Evolutionary conservation across 176 grass and related monocot genomes (phyloP).

Genomic region (Carex kokanica): DNA sequence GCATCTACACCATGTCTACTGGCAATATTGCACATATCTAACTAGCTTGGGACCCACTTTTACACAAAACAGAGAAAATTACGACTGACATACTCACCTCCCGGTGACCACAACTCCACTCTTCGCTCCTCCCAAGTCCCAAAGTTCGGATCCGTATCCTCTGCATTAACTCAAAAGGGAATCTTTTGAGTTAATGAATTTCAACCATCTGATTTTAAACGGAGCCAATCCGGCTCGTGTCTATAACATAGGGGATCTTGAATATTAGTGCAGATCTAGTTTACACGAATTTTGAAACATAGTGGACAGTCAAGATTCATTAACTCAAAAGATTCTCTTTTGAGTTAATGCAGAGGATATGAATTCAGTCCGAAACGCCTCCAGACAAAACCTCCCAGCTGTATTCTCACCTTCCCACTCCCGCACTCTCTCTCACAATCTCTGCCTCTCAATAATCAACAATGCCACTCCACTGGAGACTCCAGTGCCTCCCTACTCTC

Average conservation of each 20-base stretch:
- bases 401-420: conserved; percentile 7
- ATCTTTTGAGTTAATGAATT: too few relatives aligned
- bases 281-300: too few relatives aligned
- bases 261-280: too few relatives aligned
- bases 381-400: conserved; percentile 27
- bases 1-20: background rate
- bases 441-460: background rate
- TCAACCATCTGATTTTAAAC: too few relatives aligned
- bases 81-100: background rate
- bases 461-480: conserved; percentile 30
- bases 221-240: too few relatives aligned
- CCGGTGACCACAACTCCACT: conserved; percentile 14
- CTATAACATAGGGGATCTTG: too few relatives aligned
- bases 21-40: background rate
- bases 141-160: too few relatives aligned
- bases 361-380: conserved; percentile 18
- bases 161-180: too few relatives aligned
- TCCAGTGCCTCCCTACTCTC: background rate
- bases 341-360: too few relatives aligned
- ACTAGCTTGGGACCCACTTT: background rate
- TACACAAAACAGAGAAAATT: background rate
- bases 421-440: background rate
- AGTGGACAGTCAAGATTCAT: too few relatives aligned
- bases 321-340: too few relatives aligned
- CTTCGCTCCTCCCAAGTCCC: conserved; percentile 1